These are phyloP conservation scores for Discostella stelligeroides DNA, from an alignment of 108 stramenopile species.

Conservation along the genomic window DNA sequence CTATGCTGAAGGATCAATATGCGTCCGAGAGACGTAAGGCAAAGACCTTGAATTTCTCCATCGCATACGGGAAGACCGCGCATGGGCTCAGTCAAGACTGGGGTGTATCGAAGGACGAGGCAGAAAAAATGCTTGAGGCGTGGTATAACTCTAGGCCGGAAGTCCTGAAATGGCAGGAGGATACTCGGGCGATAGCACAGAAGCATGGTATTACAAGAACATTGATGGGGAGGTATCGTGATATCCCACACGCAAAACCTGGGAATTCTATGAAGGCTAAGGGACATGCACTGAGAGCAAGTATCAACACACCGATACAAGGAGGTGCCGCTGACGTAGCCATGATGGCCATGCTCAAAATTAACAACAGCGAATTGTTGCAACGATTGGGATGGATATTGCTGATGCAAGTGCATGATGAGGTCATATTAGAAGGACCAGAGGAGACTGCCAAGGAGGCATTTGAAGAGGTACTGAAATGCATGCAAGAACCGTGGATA, in stretches of 20 bases:
- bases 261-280: conserved; percentile 43
- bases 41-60: conserved; percentile 98
- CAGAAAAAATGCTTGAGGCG: conserved; percentile 90
- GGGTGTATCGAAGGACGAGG: conserved; percentile 90
- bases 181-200: conserved; percentile 74
- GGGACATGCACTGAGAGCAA: conserved; percentile 91
- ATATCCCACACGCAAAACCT: conserved; percentile 82
- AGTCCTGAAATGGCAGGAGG: conserved; percentile 93
- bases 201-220: conserved; percentile 83
- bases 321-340: conserved; percentile 99
- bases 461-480: conserved; percentile 80
- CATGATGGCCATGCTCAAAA: conserved; percentile 99
- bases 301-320: conserved; percentile 99
- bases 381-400: conserved; percentile 93
- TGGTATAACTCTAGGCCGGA: conserved; percentile 98
- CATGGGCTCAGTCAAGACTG: conserved; percentile 96
- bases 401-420: conserved; percentile 98
- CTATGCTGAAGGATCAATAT: conserved; percentile 96
- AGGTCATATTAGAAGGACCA: conserved; percentile 99
- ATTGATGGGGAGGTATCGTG: conserved; percentile 95
- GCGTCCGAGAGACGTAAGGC: conserved; percentile 98
- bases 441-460: conserved; percentile 96
- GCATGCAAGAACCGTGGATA: conserved; percentile 97
- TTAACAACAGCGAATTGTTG: conserved; percentile 79
- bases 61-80: conserved; percentile 99